Evolutionary conservation across 2,329 filamentous ascomycete species (phyloP), one percentile per base, ranked within the genome.

Genomic region (Colletotrichum orchidophilum): DNA sequence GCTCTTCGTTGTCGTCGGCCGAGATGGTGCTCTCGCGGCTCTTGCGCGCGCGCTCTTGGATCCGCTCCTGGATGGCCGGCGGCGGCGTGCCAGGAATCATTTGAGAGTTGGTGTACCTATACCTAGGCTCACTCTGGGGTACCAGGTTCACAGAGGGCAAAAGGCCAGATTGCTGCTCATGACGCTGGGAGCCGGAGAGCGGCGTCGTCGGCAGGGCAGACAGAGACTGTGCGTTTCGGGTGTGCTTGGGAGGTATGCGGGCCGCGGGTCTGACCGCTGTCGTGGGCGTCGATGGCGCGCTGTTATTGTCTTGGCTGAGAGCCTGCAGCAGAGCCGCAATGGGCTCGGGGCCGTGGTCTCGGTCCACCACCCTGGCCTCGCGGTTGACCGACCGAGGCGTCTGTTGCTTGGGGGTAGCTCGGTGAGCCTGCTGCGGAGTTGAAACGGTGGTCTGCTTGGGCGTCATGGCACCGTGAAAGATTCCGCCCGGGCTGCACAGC

Each of bases 1-100:
- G 81, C 75, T 90, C 87, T 75, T 87, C 89, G 61, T 87, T 88
- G 54, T 88, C 87, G 53, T 87, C 87, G 24, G 89, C 92, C 1
- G 94, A 96, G 59, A 96, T 95, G 1, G 94, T 97, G 82, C 93
- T 96, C 80, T 97, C 94, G 71, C 94, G 90, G 80, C 94, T 95
- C 80, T 91, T 90, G 63, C 89, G 89, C 46, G 88, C 86, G 59
- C 84, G 83, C 24, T 84, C 83, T 42, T 79, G 88, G 49, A 88
- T 86, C 3, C 60, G 31, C 6, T 39, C 15, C 33, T 54, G 60
- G 58, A 83, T 83, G n/a, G 84, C 83, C 29, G 79, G 77, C 60
- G 78, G 79, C 15, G 81, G 79, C 9, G 81, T 80, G 61, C 77
- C 83, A 6, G 85, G 83, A 2, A 81, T 77, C 67, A 83, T 83